Base-by-base conservation (phyloP, 116 monocot species). In the Zostera marina region DNA sequence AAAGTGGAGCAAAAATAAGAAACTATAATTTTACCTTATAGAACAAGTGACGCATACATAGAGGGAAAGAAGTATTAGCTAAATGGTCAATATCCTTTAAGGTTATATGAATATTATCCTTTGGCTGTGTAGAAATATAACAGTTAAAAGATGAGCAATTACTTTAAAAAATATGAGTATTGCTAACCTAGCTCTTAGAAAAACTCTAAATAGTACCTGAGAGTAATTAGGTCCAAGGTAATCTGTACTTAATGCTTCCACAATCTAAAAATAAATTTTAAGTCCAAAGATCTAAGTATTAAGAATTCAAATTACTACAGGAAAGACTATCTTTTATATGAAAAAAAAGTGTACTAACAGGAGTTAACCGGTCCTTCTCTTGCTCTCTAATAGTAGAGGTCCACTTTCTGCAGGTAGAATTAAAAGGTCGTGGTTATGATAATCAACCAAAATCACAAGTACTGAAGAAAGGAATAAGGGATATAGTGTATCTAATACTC, bases 31-130 rank as follows among this genome's bases (percentile, higher is more conserved):
- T 68, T 60, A 90, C 98, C 81, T 83, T 98, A 23, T 75, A 74
- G 73, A 98, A 87, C 52, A 98, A 75, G 68, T 98, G 90, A 40
- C 81, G 82, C 98, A 98, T 98, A 48, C 98, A 98, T 64, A 90
- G 85, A 59, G 98, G 98, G 64, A 90, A 98, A 32, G 91, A 90
- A 65, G 12, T 81, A 61, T 65, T 72, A 53, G 87, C 87, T 58
- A 98, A 63, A 54, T 71, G 78, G 16, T 87, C 71, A 68, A 98
- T 90, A 63, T 90, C 91, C 75, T 86, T 83, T 7, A 98, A 53
- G 42, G 86, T 83, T 69, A 91, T 77, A 1, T 83, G 76, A 41
- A 67, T 47, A 76, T 56, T 66, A 55, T 83, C 91, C 32, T 73
- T 86, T 25, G 75, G 78, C 96, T 96, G 72, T 38, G 63, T 59